Conservation (phyloP, 495 filamentous ascomycete genomes). For the Lophium mytilinum region DNA sequence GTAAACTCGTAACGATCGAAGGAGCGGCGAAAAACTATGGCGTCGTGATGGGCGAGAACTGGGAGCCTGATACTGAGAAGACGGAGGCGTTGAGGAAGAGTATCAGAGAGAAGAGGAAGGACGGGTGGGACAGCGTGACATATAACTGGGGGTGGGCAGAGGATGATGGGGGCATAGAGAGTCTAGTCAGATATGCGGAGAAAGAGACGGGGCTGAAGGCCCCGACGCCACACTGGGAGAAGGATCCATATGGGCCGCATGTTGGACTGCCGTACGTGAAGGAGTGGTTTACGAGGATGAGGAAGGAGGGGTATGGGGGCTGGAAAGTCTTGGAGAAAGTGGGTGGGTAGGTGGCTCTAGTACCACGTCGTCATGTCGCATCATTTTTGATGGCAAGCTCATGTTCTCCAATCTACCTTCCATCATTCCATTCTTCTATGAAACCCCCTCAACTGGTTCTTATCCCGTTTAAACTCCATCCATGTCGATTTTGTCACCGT, state of each 20-base stretch:
- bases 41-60: slow-evolving; percentile 34
- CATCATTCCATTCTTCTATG: too few species aligned
- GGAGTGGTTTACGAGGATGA: slow-evolving; percentile 56
- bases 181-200: slow-evolving; percentile 30
- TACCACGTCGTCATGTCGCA: too few species aligned
- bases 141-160: slow-evolving; percentile 34
- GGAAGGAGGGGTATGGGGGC: slow-evolving; percentile 6
- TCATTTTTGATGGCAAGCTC: too few species aligned
- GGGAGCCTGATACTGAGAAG: slow-evolving; percentile 30
- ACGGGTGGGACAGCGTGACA: slow-evolving; percentile 6
- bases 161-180: slow-evolving; percentile 27
- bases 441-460: too few species aligned
- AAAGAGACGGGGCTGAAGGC: slow-evolving; percentile 46
- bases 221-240: slow-evolving; percentile 57
- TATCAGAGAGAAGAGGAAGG: slow-evolving; percentile 21
- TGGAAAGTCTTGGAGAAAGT: not conserved
- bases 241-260: slow-evolving; percentile 61
- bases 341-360: too few species aligned
- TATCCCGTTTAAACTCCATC: too few species aligned
- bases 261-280: slow-evolving; percentile 64
- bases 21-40: slow-evolving; percentile 41
- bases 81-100: slow-evolving; percentile 26
- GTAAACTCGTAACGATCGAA: slow-evolving; percentile 40
- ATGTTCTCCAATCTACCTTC: too few species aligned
- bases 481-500: too few species aligned